Conservation (phyloP, 192 early-diverging fungal genomes). For the Coemansia sp. region DNA sequence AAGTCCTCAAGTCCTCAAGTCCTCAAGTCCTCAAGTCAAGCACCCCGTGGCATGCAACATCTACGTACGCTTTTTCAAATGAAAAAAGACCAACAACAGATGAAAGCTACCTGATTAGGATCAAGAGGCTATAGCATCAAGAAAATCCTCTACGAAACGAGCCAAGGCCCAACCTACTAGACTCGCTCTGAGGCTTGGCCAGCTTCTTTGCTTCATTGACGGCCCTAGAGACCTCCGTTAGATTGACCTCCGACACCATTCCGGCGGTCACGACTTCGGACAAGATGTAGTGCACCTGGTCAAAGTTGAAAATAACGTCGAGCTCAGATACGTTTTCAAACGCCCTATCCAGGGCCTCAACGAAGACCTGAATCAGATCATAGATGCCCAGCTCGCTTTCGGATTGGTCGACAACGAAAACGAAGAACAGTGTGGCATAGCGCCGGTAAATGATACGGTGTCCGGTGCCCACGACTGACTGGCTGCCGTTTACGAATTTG, state of each 20-base stretch:
- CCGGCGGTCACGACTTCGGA: slow-evolving; percentile 88
- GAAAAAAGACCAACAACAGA: no score
- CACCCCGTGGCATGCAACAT: no score
- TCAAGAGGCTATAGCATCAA: neutral
- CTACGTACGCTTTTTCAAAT: no score
- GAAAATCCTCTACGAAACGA: slow-evolving; percentile 36
- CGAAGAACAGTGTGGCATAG: slow-evolving; percentile 98
- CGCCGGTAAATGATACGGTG: slow-evolving; percentile 93
- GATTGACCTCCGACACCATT: slow-evolving; percentile 62
- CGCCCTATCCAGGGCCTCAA: slow-evolving; percentile 87
- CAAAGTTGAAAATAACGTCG: slow-evolving; percentile 93
- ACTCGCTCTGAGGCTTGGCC: slow-evolving; percentile 49
- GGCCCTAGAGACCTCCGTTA: slow-evolving; percentile 68
- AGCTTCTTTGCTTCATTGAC: slow-evolving; percentile 64
- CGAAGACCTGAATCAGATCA: slow-evolving; percentile 97
- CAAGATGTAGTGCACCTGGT: slow-evolving; percentile 83
- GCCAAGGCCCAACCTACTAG: slow-evolving; percentile 19
- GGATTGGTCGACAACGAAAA: slow-evolving; percentile 93
- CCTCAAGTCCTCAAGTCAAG: no score
- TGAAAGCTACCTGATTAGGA: neutral
- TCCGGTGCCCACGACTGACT: slow-evolving; percentile 76
- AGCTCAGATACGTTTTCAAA: slow-evolving; percentile 98
- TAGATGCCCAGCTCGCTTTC: slow-evolving; percentile 96
- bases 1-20: no score
- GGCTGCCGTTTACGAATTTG: slow-evolving; percentile 87